phyloP scores from a whole-genome alignment of 176 grass and related monocot species.

The Paspalum vaginatum region DNA sequence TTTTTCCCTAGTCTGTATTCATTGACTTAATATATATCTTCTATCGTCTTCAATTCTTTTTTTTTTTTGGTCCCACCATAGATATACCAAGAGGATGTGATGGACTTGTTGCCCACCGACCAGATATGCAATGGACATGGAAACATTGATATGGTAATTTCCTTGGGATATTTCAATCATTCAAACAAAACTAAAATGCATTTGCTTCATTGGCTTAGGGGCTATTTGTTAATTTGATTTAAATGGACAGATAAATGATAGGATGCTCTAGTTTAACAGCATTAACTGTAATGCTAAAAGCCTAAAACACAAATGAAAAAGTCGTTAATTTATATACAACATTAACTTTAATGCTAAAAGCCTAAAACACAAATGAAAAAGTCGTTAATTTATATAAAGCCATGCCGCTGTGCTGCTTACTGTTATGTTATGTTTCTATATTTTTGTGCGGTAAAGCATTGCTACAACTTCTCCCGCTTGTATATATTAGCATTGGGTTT shows the following conservation, averaged over 20 bases:
- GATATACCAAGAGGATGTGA: conserved; percentile 58
- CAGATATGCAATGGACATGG: conserved; percentile 36
- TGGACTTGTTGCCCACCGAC: conserved; percentile 51
- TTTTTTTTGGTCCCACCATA: conserved; percentile 35
- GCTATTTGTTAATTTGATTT: neutral
- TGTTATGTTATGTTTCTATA: neutral
- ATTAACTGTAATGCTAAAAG: neutral
- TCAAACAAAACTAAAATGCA: neutral
- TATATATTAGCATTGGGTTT: conserved; percentile 22
- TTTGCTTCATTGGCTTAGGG: neutral
- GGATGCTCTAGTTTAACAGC: neutral
- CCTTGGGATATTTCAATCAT: conserved; percentile 9
- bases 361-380: conserved; percentile 1
- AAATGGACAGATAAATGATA: conserved; percentile 16
- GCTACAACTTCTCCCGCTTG: neutral
- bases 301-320: neutral
- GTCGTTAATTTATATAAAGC: neutral
- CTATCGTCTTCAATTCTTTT: conserved; percentile 7
- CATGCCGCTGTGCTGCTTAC: neutral
- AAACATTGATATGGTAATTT: conserved; percentile 61
- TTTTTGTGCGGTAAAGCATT: neutral
- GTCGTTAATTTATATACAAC: neutral
- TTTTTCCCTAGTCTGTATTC: conserved; percentile 14
- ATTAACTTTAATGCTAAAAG: neutral
- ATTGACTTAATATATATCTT: conserved; percentile 9